A percentile compares a stretch with the other conserved stretches of the same genome.
These are phyloP conservation scores for Colletotrichum sp. DNA, from an alignment of 2,329 filamentous ascomycete genomes.

Conservation along the genomic window DNA sequence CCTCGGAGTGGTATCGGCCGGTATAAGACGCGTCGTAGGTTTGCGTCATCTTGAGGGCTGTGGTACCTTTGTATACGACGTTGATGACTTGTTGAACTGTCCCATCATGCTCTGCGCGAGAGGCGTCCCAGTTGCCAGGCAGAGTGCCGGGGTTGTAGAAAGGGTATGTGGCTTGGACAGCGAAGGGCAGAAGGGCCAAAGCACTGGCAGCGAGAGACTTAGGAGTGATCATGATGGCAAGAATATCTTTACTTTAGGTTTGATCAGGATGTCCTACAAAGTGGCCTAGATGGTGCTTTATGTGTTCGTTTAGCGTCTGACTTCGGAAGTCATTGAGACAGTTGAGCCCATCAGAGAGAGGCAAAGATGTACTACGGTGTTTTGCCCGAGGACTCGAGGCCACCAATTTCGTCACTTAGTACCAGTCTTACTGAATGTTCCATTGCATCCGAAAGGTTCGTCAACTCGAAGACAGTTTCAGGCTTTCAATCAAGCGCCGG, in stretches of 20 bases:
- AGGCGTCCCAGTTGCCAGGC: constrained; percentile 41
- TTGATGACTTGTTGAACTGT: constrained; percentile 30
- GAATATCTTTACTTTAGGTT: neutral
- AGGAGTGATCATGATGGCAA: neutral
- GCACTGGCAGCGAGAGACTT: neutral
- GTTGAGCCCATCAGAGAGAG: neutral
- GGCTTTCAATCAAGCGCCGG: neutral
- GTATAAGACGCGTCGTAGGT: neutral
- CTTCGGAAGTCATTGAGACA: neutral
- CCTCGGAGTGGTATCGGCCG: neutral
- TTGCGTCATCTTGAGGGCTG: neutral
- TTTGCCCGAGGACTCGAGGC: neutral
- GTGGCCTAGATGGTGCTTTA: neutral
- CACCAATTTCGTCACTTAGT: neutral
- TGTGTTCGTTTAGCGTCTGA: neutral
- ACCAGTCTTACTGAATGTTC: neutral
- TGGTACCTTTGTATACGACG: neutral
- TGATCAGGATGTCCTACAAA: neutral
- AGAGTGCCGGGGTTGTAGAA: constrained; percentile 48
- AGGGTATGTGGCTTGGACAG: neutral
- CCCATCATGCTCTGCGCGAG: constrained; percentile 45
- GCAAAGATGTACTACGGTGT: neutral
- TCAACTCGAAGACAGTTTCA: neutral
- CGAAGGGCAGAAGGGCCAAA: neutral
- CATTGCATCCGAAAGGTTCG: neutral